Evolutionary conservation across 257 asterid genomes (phyloP).

Genomic region (Salvia miltiorrhiza): DNA sequence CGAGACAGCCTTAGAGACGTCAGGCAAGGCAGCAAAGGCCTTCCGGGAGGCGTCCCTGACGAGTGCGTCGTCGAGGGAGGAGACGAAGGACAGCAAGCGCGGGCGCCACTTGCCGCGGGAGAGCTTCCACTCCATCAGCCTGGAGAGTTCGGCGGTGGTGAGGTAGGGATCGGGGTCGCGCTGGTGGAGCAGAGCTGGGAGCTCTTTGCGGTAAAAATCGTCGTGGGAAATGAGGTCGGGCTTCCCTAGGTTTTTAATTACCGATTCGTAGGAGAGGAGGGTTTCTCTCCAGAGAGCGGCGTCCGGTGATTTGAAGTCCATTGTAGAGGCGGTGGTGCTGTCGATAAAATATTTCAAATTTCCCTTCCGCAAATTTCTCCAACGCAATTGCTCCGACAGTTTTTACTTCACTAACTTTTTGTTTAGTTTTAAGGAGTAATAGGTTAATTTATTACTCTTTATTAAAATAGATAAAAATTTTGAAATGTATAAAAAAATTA

Average conservation of each 20-base stretch:
- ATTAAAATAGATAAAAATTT: no score
- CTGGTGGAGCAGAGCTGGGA: slow-evolving; percentile 53
- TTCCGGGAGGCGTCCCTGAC: slow-evolving; percentile 65
- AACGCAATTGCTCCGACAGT: no score
- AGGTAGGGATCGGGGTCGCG: slow-evolving; percentile 73
- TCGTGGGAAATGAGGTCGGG: slow-evolving; percentile 64
- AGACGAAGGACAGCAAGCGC: slow-evolving; percentile 65
- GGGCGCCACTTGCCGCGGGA: slow-evolving; percentile 90
- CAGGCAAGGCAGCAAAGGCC: slow-evolving; percentile 69
- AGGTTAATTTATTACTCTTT: no score
- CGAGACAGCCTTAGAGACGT: slow-evolving; percentile 54
- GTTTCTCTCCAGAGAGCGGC: slow-evolving; percentile 49
- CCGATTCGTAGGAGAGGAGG: slow-evolving; percentile 48
- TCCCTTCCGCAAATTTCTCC: no score
- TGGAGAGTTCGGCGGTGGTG: slow-evolving; percentile 57
- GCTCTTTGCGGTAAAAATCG: slow-evolving; percentile 70
- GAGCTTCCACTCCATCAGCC: slow-evolving; percentile 91
- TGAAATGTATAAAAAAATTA: no score
- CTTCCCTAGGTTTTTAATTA: slow-evolving; percentile 43
- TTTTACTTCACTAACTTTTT: no score
- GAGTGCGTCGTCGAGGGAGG: slow-evolving; percentile 49
- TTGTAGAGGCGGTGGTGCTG: not conserved
- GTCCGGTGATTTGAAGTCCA: slow-evolving; percentile 56
- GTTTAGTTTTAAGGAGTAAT: no score
- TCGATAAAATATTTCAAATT: no score